phyloP scores from a whole-genome alignment of 805 yeast genomes.

The Alloascoidea hylecoeti region DNA sequence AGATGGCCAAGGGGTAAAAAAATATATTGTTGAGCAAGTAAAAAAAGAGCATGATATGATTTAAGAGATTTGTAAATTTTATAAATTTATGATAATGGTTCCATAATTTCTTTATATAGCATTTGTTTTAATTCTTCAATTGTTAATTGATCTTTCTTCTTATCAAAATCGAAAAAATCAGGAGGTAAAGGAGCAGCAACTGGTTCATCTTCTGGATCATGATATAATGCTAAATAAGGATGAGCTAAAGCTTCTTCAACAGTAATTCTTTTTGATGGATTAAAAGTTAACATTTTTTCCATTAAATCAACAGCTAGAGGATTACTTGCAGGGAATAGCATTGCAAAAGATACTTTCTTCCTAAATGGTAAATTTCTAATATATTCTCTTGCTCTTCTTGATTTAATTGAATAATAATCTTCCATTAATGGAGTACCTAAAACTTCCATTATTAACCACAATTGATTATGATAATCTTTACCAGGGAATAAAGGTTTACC shows the following conservation, averaged over 20 bases:
- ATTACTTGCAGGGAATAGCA: constrained; percentile 34
- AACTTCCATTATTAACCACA: constrained; percentile 70
- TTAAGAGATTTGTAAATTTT: too few relatives aligned
- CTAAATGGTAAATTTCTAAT: constrained; percentile 65
- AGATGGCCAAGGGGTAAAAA: too few relatives aligned
- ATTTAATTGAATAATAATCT: constrained; percentile 58
- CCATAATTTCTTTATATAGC: neutral
- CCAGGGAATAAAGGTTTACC: constrained; percentile 91
- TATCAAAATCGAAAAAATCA: constrained; percentile 84
- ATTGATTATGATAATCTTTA: constrained; percentile 82
- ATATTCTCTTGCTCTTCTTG: constrained; percentile 80
- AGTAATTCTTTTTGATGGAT: constrained; percentile 70
- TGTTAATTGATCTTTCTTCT: constrained; percentile 62
- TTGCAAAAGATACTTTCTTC: constrained; percentile 41
- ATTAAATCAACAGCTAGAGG: constrained; percentile 58
- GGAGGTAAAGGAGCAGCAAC: constrained; percentile 68
- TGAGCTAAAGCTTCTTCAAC: constrained; percentile 78
- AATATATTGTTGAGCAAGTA: too few relatives aligned
- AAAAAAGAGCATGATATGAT: too few relatives aligned
- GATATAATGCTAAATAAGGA: constrained; percentile 79
- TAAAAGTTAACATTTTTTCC: constrained; percentile 63
- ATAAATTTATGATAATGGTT: neutral
- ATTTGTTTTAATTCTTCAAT: constrained; percentile 54
- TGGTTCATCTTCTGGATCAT: constrained; percentile 93
- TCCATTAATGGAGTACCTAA: constrained; percentile 81